These are phyloP conservation scores for Endoconidiophora polonica DNA, from an alignment of 2,329 filamentous ascomycete genomes.

Conservation along the genomic window DNA sequence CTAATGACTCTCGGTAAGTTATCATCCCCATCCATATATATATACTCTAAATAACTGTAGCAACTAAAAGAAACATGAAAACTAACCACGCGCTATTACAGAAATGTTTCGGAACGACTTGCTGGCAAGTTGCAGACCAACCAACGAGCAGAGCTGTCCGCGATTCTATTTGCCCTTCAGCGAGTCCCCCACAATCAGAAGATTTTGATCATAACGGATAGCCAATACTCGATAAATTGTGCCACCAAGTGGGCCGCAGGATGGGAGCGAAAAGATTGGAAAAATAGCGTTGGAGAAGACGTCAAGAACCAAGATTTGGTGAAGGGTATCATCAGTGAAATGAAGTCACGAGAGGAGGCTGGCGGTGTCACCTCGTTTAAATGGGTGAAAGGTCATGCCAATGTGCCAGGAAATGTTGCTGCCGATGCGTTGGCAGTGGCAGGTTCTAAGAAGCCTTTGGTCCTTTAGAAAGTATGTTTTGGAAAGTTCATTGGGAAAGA, in stretches of 20 bases:
- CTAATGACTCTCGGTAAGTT: conserved; percentile 34
- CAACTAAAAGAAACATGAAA: background rate
- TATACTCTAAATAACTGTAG: conserved; percentile 11
- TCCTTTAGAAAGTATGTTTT: too few species aligned
- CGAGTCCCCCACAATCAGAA: conserved; percentile 49
- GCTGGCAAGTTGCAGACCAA: conserved; percentile 69
- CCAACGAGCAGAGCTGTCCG: conserved; percentile 86
- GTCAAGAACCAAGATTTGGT: conserved; percentile 85
- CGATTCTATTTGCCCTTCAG: conserved; percentile 69
- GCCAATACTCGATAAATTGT: conserved; percentile 79
- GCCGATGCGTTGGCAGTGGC: conserved; percentile 62
- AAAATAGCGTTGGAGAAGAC: conserved; percentile 47
- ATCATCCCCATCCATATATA: background rate
- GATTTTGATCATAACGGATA: conserved; percentile 73
- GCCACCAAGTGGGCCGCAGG: conserved; percentile 65
- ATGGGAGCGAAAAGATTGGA: conserved; percentile 67
- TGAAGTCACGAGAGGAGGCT: conserved; percentile 48
- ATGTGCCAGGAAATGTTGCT: conserved; percentile 56
- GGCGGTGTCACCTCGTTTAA: conserved; percentile 52
- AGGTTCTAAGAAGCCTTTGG: too few species aligned
- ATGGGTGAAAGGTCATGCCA: conserved; percentile 80
- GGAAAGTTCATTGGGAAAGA: too few species aligned
- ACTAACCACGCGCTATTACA: conserved; percentile 15
- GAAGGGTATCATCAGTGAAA: conserved; percentile 50
- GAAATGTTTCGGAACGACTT: conserved; percentile 60